A percentile compares a stretch with the other conserved stretches of the same genome.
Evolutionary conservation across 495 filamentous ascomycete species (phyloP).

Genomic region (Apodospora peruviana): DNA sequence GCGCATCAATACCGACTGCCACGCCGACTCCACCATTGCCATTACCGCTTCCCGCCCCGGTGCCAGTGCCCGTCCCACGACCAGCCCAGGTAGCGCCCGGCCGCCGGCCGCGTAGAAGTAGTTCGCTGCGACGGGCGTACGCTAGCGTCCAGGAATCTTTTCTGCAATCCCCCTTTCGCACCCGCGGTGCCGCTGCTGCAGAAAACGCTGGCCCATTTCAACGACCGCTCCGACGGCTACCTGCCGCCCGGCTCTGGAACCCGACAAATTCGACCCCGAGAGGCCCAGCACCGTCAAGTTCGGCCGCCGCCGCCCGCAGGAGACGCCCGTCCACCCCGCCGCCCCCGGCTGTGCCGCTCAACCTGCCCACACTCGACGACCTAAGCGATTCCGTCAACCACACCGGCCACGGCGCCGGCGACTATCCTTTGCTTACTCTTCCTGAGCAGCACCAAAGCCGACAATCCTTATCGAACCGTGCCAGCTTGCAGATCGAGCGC

Average conservation of each 20-base stretch:
- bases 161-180: constrained; percentile 42
- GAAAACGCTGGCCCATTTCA: constrained; percentile 10
- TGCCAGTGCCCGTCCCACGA: background rate
- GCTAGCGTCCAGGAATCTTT: constrained; percentile 28
- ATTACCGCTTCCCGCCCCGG: constrained; percentile 5
- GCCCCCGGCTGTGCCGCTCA: constrained; percentile 42
- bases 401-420: constrained; percentile 45
- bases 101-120: constrained; percentile 22
- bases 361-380: constrained; percentile 32
- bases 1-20: constrained; percentile 15
- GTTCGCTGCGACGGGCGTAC: constrained; percentile 34
- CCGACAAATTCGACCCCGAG: constrained; percentile 59
- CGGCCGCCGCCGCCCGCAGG: constrained; percentile 17
- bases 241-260: constrained; percentile 56
- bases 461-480: constrained; percentile 44
- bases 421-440: constrained; percentile 63
- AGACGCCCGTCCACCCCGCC: constrained; percentile 40
- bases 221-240: constrained; percentile 28
- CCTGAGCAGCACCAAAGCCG: constrained; percentile 60
- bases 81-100: constrained; percentile 14
- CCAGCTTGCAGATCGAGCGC: constrained; percentile 62
- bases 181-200: constrained; percentile 22
- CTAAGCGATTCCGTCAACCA: constrained; percentile 25
- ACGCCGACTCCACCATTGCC: constrained; percentile 14
- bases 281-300: constrained; percentile 20